Evolutionary conservation across 75 land plant species (phyloP), one percentile per base, ranked within the genome.

Genomic region (Larix kaempferi): DNA sequence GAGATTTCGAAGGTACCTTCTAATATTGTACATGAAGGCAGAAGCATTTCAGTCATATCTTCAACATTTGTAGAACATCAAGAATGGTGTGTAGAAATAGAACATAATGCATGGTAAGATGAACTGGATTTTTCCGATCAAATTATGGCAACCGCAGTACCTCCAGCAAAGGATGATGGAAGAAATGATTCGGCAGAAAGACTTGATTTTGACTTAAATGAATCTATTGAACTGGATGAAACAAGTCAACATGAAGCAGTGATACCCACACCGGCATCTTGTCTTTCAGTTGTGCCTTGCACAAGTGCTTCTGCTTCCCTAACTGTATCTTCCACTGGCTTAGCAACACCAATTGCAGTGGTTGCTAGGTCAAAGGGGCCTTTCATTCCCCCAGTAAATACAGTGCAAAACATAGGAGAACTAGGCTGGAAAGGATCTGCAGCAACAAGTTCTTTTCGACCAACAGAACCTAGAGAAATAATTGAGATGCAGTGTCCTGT

Each of bases 341-440:
- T 29, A 29, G 33, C 33, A 57, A 82, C 88, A 49, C 88, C 86
- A 25, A 76, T 86, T 33, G 81, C 85, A 25, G 77, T 83, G 15
- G 77, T 86, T 26, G 77, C 88, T 71, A 80, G 79, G 16, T 77
- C 88, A 12, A 83, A 79, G 65, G 85, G 33, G 1, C 0, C 33
- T 29, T 29, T 29, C 33, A 29, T 29, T 29, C 33, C 33, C 33
- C 33, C 33, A 29, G 33, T 29, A 29, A 29, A 29, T 29, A 29
- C 1, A 29, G 33, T 29, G 33, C 0, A 29, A 29, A 29, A 29
- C 33, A 29, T 29, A 29, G 33, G 33, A 29, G 0, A 29, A 29
- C 33, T 29, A 29, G 33, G 88, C 1, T 29, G 33, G 33, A 29
- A 29, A 29, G 33, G 33, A 29, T 29, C 33, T 29, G 33, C 33